Evolutionary conservation across 345 rosid species (phyloP).

Genomic region (Arabis hirsuta): DNA sequence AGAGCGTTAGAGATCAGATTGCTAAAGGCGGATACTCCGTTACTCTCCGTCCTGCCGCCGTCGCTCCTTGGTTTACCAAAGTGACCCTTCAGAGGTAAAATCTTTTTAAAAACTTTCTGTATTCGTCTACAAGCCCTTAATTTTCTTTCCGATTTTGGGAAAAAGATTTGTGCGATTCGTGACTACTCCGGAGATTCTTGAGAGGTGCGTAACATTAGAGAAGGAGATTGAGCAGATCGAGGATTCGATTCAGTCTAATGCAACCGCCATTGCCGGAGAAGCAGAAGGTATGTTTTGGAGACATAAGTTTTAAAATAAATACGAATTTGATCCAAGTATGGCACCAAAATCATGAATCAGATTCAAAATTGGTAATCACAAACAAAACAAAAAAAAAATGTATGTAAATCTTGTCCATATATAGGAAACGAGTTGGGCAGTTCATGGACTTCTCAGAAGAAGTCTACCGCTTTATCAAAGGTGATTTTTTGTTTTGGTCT

Average conservation of each 20-base stretch:
- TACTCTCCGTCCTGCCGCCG: slow-evolving; percentile 63
- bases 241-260: slow-evolving; percentile 69
- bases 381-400: background rate
- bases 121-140: background rate
- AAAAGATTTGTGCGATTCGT: slow-evolving; percentile 91
- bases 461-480: slow-evolving; percentile 56
- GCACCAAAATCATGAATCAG: background rate
- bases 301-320: background rate
- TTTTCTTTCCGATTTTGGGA: background rate
- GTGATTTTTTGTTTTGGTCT: slow-evolving; percentile 41
- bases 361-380: background rate
- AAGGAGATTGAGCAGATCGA: slow-evolving; percentile 84
- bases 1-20: slow-evolving; percentile 82
- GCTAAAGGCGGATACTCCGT: slow-evolving; percentile 92
- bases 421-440: slow-evolving; percentile 50
- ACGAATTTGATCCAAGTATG: background rate
- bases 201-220: slow-evolving; percentile 88
- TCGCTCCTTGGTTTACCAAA: slow-evolving; percentile 87
- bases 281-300: slow-evolving; percentile 53
- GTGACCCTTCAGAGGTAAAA: slow-evolving; percentile 79
- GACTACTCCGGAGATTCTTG: slow-evolving; percentile 93
- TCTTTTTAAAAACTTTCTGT: background rate
- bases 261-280: slow-evolving; percentile 56
- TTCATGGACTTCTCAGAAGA: slow-evolving; percentile 54
- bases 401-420: background rate